Conservation (phyloP, 164 flowering plant species). For the Chloranthus sessilifolius region DNA sequence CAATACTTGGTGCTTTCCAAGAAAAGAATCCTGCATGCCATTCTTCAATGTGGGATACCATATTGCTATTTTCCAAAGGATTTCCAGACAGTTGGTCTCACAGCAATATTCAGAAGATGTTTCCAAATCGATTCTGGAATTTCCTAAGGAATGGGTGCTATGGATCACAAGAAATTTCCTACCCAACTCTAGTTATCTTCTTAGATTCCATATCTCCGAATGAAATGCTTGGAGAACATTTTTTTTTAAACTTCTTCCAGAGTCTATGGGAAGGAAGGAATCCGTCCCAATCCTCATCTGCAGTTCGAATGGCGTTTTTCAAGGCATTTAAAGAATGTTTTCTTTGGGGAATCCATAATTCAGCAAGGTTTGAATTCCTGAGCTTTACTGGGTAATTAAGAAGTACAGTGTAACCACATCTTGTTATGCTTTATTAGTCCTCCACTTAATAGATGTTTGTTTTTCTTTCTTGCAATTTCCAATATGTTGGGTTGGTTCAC, state of each 20-base stretch:
- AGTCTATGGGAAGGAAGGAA: slow-evolving; percentile 85
- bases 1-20: slow-evolving; percentile 83
- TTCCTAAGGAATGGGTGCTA: slow-evolving; percentile 89
- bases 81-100: slow-evolving; percentile 73
- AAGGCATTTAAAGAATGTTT: slow-evolving; percentile 73
- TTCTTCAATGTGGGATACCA: slow-evolving; percentile 82
- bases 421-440: neutral
- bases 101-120: slow-evolving; percentile 52
- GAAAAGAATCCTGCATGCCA: slow-evolving; percentile 89
- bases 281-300: slow-evolving; percentile 29
- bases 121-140: slow-evolving; percentile 61
- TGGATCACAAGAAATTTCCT: slow-evolving; percentile 88
- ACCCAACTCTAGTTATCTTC: slow-evolving; percentile 59
- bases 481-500: neutral
- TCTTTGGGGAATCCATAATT: slow-evolving; percentile 63
- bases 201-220: slow-evolving; percentile 60
- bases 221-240: slow-evolving; percentile 45
- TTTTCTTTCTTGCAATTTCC: too few relatives aligned
- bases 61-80: slow-evolving; percentile 58
- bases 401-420: neutral
- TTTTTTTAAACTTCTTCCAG: slow-evolving; percentile 60
- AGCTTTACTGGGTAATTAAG: neutral
- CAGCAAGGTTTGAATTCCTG: slow-evolving; percentile 49
- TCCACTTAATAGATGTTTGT: too few relatives aligned
- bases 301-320: slow-evolving; percentile 54